phyloP scores from a whole-genome alignment of 1,284 basidiomycete genomes.

The Cystobasidium sp. region DNA sequence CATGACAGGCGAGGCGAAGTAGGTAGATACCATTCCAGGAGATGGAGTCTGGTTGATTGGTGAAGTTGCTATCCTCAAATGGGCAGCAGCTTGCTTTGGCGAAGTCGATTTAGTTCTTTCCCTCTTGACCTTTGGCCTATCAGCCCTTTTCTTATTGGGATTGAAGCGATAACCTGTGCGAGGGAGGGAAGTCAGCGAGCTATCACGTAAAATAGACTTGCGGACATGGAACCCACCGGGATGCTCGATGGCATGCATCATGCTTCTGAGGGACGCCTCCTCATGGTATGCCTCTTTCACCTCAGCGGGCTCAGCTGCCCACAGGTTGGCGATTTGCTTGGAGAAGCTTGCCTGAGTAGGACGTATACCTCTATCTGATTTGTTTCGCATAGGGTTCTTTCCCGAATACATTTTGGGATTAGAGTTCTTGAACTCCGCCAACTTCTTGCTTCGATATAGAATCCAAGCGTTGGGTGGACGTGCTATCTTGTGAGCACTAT shows the following conservation, averaged over 20 bases:
- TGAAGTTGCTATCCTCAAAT: neutral
- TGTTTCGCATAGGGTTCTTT: neutral
- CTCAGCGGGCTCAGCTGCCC: constrained; percentile 66
- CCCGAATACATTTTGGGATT: constrained; percentile 33
- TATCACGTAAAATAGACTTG: neutral
- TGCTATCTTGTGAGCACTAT: constrained; percentile 23
- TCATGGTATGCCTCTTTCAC: constrained; percentile 70
- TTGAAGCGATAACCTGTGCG: constrained; percentile 40
- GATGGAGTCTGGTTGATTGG: neutral
- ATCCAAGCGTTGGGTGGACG: constrained; percentile 91
- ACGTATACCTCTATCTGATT: constrained; percentile 14
- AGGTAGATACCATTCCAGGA: neutral
- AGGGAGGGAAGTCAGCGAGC: neutral
- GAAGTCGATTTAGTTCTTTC: constrained; percentile 14
- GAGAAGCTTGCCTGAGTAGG: constrained; percentile 56
- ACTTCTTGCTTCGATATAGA: constrained; percentile 73
- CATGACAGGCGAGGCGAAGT: neutral
- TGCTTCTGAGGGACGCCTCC: constrained; percentile 70
- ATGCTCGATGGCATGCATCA: constrained; percentile 56
- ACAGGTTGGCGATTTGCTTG: constrained; percentile 69
- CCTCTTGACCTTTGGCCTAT: constrained; percentile 18
- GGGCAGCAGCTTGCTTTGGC: neutral
- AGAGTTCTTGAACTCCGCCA: constrained; percentile 41
- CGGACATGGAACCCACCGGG: constrained; percentile 42
- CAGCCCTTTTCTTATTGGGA: constrained; percentile 24